Percentiles rank a stretch among this genome's conserved stretches.
Evolutionary conservation across 2,329 filamentous ascomycete species (phyloP).

Genomic region (Scleromitrula shiraiana): DNA sequence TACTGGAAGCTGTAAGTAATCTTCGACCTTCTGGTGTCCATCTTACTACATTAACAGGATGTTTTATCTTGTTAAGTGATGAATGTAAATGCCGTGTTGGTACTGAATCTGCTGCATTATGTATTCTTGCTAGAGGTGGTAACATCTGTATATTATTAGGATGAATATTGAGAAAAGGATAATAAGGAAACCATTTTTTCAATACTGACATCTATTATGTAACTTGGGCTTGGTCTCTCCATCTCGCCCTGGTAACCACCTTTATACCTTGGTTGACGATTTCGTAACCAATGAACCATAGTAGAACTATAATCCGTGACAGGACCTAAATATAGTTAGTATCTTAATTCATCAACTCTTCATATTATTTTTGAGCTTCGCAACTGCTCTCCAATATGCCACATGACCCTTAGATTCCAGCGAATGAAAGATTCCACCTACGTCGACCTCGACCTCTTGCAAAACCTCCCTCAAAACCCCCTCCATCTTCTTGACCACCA

Average conservation of each 20-base stretch:
- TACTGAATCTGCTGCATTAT: conserved; percentile 74
- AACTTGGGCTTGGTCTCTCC: conserved; percentile 81
- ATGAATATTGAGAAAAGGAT: neutral
- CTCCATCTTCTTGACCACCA: conserved; percentile 14
- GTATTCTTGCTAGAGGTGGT: conserved; percentile 68
- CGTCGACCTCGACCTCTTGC: conserved; percentile 25
- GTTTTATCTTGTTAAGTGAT: conserved; percentile 97
- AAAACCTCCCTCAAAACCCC: conserved; percentile 10
- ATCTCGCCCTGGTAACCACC: conserved; percentile 63
- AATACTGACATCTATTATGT: conserved; percentile 71
- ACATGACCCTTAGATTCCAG: neutral
- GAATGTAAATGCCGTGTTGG: conserved; percentile 94
- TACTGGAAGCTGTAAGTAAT: conserved; percentile 86
- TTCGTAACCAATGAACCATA: conserved; percentile 83
- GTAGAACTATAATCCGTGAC: conserved; percentile 92
- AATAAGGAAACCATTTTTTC: too few relatives aligned
- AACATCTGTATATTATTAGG: conserved; percentile 56
- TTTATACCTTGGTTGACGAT: conserved; percentile 69
- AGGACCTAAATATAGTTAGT: conserved; percentile 49
- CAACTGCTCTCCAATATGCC: too few relatives aligned
- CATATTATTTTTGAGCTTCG: neutral
- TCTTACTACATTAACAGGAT: conserved; percentile 91
- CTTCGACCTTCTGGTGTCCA: conserved; percentile 96
- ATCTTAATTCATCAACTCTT: neutral
- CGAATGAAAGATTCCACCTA: conserved; percentile 17